Evolutionary conservation across 352 stramenopile species (phyloP).

Genomic region (Pythium graminicola): DNA sequence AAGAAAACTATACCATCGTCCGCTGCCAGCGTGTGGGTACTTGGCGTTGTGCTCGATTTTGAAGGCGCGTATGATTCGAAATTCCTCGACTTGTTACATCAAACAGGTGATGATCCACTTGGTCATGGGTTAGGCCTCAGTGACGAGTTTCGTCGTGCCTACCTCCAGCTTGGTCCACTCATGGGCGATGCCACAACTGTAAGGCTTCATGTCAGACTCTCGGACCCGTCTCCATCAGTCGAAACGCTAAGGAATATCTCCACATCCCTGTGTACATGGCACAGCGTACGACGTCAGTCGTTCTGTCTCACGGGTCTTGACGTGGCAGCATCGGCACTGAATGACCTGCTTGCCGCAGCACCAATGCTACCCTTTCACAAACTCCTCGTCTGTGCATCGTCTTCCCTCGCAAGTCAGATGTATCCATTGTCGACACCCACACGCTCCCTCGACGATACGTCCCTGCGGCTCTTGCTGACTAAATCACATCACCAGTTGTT

Average conservation of each 20-base stretch:
- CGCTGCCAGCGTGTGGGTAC: background rate
- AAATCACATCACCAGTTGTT: slow-evolving; percentile 9
- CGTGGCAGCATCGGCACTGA: background rate
- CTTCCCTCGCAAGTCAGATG: slow-evolving; percentile 5
- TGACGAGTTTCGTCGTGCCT: slow-evolving; percentile 5
- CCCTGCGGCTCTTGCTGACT: slow-evolving; percentile 5
- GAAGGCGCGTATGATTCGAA: background rate
- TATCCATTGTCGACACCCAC: slow-evolving; percentile 7
- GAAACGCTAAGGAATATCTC: slow-evolving; percentile 1
- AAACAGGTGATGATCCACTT: background rate
- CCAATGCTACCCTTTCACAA: slow-evolving; percentile 10
- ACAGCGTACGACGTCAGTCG: background rate
- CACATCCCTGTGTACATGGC: slow-evolving; percentile 8
- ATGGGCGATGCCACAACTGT: background rate
- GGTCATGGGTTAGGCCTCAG: background rate
- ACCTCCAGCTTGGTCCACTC: background rate
- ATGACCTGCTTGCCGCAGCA: slow-evolving; percentile 1
- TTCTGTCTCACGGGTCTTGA: slow-evolving; percentile 14
- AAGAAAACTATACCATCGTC: no score
- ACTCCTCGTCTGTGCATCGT: slow-evolving; percentile 13
- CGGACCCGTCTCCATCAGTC: background rate
- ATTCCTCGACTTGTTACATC: slow-evolving; percentile 4
- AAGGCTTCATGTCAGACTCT: slow-evolving; percentile 10
- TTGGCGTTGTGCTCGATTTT: slow-evolving; percentile 14
- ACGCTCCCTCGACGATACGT: slow-evolving; percentile 1